These are phyloP conservation scores for Cruciata laevipes DNA, from an alignment of 257 asterid species.

Conservation along the genomic window DNA sequence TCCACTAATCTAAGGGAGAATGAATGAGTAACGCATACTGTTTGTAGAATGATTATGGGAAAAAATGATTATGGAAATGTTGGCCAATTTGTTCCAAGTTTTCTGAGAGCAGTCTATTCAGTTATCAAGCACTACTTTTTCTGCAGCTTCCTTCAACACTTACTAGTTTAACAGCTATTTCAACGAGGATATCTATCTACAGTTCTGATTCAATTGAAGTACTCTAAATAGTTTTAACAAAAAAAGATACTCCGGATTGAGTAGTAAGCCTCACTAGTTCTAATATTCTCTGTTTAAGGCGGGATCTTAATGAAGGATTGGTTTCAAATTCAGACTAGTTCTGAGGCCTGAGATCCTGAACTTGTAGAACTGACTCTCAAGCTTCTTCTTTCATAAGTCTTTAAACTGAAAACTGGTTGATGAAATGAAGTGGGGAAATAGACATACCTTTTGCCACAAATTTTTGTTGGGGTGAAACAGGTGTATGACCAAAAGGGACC, in stretches of 20 bases:
- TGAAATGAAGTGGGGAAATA: neutral
- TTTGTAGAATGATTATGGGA: neutral
- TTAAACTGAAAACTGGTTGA: conserved; percentile 11
- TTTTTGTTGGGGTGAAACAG: conserved; percentile 81
- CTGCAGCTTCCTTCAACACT: neutral
- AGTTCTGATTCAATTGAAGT: neutral
- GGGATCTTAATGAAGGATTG: neutral
- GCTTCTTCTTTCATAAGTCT: conserved; percentile 16
- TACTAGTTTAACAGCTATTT: neutral
- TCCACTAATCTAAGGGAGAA: neutral
- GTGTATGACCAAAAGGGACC: conserved; percentile 70
- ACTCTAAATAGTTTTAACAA: neutral
- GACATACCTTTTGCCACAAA: conserved; percentile 82
- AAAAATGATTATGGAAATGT: neutral
- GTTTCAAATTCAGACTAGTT: conserved; percentile 2
- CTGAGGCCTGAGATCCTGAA: neutral
- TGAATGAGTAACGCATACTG: neutral
- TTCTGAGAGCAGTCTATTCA: neutral
- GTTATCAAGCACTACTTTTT: neutral
- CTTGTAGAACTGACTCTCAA: neutral
- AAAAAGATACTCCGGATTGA: neutral
- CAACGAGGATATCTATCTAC: neutral
- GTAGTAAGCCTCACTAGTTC: conserved; percentile 1
- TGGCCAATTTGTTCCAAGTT: neutral
- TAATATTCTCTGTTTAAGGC: neutral